Percentiles rank a stretch among this genome's conserved stretches.
Evolutionary conservation across 257 asterid species (phyloP).

Genomic region (Solanum pinnatisectum): DNA sequence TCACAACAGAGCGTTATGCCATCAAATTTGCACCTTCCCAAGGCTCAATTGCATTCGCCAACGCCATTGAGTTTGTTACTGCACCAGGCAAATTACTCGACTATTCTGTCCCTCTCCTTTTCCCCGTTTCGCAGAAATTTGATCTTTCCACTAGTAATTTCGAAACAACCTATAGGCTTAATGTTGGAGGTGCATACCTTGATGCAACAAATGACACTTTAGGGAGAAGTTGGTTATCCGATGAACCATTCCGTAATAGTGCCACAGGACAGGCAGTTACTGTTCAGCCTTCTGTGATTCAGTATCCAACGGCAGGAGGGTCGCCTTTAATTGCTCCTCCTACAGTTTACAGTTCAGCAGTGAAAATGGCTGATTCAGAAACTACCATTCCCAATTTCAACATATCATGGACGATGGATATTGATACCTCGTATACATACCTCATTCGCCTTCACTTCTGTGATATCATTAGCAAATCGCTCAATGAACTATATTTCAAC

Average conservation of each 20-base stretch:
- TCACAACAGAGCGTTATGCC: constrained; percentile 32
- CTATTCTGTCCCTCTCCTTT: constrained; percentile 27
- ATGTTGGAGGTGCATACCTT: constrained; percentile 39
- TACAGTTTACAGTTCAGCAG: constrained; percentile 63
- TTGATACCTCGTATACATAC: constrained; percentile 54
- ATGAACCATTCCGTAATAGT: constrained; percentile 37
- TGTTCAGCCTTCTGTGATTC: constrained; percentile 38
- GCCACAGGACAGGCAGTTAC: constrained; percentile 27
- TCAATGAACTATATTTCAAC: constrained; percentile 76
- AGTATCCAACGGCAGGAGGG: constrained; percentile 54
- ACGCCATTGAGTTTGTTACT: constrained; percentile 52
- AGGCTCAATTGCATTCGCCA: constrained; percentile 34
- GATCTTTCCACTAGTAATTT: constrained; percentile 30
- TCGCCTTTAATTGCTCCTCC: constrained; percentile 88
- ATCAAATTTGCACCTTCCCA: constrained; percentile 25
- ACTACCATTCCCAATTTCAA: constrained; percentile 56
- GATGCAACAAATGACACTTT: constrained; percentile 27
- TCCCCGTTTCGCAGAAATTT: constrained; percentile 26
- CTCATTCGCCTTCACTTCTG: constrained; percentile 79
- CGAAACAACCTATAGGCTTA: constrained; percentile 32
- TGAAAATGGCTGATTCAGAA: constrained; percentile 65
- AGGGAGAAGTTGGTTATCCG: constrained; percentile 40
- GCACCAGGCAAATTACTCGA: constrained; percentile 40
- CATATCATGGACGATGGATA: constrained; percentile 58
- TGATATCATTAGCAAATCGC: constrained; percentile 68